A percentile compares a stretch with the other conserved stretches of the same genome.
Conservation (phyloP, 208 protist species). For the Angomonas desouzai region DNA sequence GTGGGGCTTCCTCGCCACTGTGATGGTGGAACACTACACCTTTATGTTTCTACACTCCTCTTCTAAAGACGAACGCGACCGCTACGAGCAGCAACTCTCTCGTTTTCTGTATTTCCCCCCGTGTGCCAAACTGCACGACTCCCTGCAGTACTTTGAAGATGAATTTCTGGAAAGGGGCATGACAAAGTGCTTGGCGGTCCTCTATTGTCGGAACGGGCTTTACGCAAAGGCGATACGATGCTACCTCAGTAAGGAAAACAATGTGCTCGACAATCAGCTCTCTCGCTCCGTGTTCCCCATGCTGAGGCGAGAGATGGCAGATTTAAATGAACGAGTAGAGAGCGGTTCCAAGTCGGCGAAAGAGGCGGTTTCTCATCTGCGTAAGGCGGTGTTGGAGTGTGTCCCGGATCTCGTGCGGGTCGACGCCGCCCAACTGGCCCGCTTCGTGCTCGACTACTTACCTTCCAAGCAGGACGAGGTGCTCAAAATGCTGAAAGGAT, state of each 20-base stretch:
- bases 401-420: slow-evolving; percentile 48
- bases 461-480: slow-evolving; percentile 64
- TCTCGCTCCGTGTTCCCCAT: slow-evolving; percentile 50
- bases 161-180: slow-evolving; percentile 53
- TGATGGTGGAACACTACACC: slow-evolving; percentile 39
- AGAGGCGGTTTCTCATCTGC: slow-evolving; percentile 25
- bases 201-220: slow-evolving; percentile 35
- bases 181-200: slow-evolving; percentile 46
- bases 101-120: slow-evolving; percentile 21
- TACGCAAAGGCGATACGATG: slow-evolving; percentile 65
- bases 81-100: slow-evolving; percentile 37
- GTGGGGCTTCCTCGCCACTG: slow-evolving; percentile 27
- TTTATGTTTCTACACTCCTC: slow-evolving; percentile 51
- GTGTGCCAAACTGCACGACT: slow-evolving; percentile 16
- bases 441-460: slow-evolving; percentile 71
- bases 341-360: neutral
- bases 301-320: slow-evolving; percentile 44
- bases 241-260: slow-evolving; percentile 49
- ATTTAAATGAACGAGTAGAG: neutral
- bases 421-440: slow-evolving; percentile 54
- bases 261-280: slow-evolving; percentile 35
- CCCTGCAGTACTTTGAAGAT: slow-evolving; percentile 29
- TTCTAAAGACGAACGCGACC: slow-evolving; percentile 23
- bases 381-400: slow-evolving; percentile 50
- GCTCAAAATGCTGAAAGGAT: slow-evolving; percentile 52